Evolutionary conservation across 2,329 filamentous ascomycete species (phyloP).

Genomic region (Hypoxylon sp.): DNA sequence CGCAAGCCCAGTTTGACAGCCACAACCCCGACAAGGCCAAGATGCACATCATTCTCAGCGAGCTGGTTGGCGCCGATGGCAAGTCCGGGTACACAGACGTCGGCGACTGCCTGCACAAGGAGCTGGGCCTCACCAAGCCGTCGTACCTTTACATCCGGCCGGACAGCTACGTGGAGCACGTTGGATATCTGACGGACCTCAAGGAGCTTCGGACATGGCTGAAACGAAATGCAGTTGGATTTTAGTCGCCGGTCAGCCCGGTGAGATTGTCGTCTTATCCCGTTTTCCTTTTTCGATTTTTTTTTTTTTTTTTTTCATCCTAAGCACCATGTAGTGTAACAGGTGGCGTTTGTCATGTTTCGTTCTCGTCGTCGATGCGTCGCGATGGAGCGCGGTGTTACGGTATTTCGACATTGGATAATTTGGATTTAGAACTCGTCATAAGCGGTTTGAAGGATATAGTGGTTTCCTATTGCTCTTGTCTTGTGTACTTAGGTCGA

Average conservation of each 20-base stretch:
- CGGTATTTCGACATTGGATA: too few relatives aligned
- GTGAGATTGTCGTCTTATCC: not conserved
- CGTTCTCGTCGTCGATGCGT: not conserved
- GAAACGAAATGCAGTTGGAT: not conserved
- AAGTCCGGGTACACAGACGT: conserved; percentile 35
- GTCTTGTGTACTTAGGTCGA: too few relatives aligned
- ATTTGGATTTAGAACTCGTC: too few relatives aligned
- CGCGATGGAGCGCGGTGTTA: not conserved
- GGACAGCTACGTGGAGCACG: conserved; percentile 43
- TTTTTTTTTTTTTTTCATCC: not conserved
- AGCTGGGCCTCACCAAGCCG: conserved; percentile 35
- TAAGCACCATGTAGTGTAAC: not conserved
- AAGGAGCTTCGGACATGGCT: conserved; percentile 16
- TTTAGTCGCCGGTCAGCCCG: not conserved
- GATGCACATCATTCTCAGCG: conserved; percentile 35
- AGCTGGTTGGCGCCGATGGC: conserved; percentile 4
- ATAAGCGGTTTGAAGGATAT: not conserved
- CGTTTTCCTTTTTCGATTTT: not conserved
- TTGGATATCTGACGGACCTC: conserved; percentile 36
- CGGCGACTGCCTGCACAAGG: conserved; percentile 34
- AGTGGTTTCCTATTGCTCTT: not conserved
- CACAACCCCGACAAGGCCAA: conserved; percentile 18
- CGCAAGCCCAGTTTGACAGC: conserved; percentile 7
- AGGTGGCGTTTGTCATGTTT: not conserved
- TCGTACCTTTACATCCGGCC: conserved; percentile 43